Evolutionary conservation across 805 yeast species (phyloP).

Genomic region (Cyberlindnera meyerae): DNA sequence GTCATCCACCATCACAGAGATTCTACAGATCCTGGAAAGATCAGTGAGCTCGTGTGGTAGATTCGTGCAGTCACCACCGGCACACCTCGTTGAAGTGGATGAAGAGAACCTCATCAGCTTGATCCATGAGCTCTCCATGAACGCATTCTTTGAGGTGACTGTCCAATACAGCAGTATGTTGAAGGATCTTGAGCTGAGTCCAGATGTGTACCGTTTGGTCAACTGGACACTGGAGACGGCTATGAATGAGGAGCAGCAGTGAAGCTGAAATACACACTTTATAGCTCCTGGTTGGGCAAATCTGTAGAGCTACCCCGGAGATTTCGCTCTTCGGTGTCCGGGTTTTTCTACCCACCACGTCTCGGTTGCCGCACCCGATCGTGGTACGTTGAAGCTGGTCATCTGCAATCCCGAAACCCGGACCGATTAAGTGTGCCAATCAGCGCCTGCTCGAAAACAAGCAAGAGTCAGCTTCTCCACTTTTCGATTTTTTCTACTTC

Average conservation of each 20-base stretch:
- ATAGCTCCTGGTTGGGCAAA: too few relatives aligned
- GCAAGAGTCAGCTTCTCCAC: constrained; percentile 1
- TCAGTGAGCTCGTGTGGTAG: constrained; percentile 52
- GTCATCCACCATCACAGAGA: constrained; percentile 51
- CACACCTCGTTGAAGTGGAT: constrained; percentile 17
- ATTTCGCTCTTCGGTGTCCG: background rate
- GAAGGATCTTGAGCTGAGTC: constrained; percentile 58
- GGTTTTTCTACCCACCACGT: too few relatives aligned
- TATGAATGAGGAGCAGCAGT: constrained; percentile 36
- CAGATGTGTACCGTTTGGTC: constrained; percentile 62
- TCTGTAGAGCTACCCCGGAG: constrained; percentile 1
- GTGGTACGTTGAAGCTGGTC: too few relatives aligned
- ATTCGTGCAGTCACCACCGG: constrained; percentile 35
- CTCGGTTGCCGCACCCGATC: background rate
- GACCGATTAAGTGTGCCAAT: constrained; percentile 12
- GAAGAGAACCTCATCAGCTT: constrained; percentile 43
- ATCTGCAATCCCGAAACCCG: constrained; percentile 11
- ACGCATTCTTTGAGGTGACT: constrained; percentile 60
- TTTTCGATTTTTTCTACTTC: background rate
- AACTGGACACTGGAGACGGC: constrained; percentile 70
- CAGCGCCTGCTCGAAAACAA: constrained; percentile 14
- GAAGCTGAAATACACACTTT: background rate
- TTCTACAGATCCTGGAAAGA: constrained; percentile 53
- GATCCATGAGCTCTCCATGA: constrained; percentile 60
- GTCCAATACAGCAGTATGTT: constrained; percentile 57